Evolutionary conservation across 2,329 filamentous ascomycete species (phyloP).

Genomic region (Dryadomyces quercivorus): DNA sequence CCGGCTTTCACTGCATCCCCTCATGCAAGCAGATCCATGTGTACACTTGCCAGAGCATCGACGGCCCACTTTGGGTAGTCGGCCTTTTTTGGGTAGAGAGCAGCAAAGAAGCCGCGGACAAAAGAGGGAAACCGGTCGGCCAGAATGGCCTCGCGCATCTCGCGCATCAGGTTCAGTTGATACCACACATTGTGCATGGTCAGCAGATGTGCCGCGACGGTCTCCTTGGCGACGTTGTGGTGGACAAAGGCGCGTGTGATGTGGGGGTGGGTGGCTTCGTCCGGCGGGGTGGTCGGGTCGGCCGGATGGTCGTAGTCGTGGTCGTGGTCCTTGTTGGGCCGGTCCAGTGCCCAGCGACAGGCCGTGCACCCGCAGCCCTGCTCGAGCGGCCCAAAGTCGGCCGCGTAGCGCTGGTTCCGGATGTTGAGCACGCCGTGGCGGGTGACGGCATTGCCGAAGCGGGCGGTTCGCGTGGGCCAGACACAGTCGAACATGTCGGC

Average conservation of each 20-base stretch:
- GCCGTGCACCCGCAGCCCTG: constrained; percentile 69
- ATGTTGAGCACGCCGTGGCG: constrained; percentile 72
- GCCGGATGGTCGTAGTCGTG: constrained; percentile 26
- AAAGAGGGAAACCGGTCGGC: constrained; percentile 72
- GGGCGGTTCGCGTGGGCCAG: constrained; percentile 91
- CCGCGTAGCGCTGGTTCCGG: constrained; percentile 59
- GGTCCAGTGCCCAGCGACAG: constrained; percentile 38
- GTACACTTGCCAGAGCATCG: constrained; percentile 64
- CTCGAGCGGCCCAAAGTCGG: constrained; percentile 76
- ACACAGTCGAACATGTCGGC: constrained; percentile 99
- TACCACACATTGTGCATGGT: constrained; percentile 97
- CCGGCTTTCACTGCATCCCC: background rate
- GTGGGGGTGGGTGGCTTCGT: constrained; percentile 23
- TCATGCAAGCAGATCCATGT: constrained; percentile 48
- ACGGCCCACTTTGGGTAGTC: constrained; percentile 78
- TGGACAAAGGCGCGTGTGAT: constrained; percentile 84
- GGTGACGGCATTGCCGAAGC: constrained; percentile 92
- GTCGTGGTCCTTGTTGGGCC: background rate
- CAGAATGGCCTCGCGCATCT: constrained; percentile 63
- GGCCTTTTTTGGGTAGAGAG: constrained; percentile 53
- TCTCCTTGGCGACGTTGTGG: constrained; percentile 89
- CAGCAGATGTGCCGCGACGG: constrained; percentile 70
- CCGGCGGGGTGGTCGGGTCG: background rate
- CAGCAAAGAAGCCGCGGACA: constrained; percentile 63
- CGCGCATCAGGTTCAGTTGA: constrained; percentile 71